phyloP scores from a whole-genome alignment of 148 eudicot genomes.

The Mesembryanthemum crystallinum region DNA sequence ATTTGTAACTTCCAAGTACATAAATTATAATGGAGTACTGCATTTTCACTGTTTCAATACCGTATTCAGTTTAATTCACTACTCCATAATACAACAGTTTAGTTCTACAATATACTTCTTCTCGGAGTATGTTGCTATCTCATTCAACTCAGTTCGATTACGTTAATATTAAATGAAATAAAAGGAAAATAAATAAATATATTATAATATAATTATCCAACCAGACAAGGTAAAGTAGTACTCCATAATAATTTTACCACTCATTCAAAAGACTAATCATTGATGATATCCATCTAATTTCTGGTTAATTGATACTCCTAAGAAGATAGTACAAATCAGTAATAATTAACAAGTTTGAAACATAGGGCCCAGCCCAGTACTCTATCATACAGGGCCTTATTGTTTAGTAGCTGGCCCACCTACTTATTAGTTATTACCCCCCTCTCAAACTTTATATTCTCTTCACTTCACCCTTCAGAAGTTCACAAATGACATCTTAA shows the following conservation, averaged over 20 bases:
- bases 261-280: slow-evolving; percentile 25
- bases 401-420: slow-evolving; percentile 22
- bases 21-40: neutral
- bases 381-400: slow-evolving; percentile 12
- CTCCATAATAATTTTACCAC: slow-evolving; percentile 18
- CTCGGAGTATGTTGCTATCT: too few relatives aligned
- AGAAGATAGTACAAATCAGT: neutral
- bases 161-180: too few relatives aligned
- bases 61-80: too few relatives aligned
- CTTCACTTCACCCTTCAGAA: neutral
- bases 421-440: too few relatives aligned
- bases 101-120: too few relatives aligned
- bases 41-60: too few relatives aligned
- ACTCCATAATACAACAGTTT: too few relatives aligned
- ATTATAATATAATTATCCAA: too few relatives aligned
- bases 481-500: neutral
- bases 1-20: neutral
- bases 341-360: neutral
- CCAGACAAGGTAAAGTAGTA: too few relatives aligned
- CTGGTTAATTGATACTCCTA: neutral
- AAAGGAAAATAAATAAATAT: too few relatives aligned
- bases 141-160: too few relatives aligned
- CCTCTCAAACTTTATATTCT: too few relatives aligned
- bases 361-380: slow-evolving; percentile 26
- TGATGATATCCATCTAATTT: neutral